Evolutionary conservation across 2,329 filamentous ascomycete species (phyloP).

Genomic region (Parastagonospora avenae): DNA sequence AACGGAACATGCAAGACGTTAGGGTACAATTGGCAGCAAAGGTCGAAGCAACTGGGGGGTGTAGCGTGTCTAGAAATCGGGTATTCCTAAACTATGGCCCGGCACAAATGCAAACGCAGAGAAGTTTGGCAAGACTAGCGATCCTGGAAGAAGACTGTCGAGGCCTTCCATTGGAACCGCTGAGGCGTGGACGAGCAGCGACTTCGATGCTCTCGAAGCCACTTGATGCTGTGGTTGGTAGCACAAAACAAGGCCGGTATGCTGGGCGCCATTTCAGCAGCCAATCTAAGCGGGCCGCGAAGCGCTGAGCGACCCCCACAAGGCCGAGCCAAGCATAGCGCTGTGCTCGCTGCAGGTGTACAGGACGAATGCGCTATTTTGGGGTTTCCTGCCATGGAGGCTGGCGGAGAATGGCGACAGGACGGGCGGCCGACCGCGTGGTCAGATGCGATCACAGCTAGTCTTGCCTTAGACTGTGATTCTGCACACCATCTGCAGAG

Average conservation of each 20-base stretch:
- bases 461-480: slow-evolving; percentile 37
- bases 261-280: slow-evolving; percentile 19
- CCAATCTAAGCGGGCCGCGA: slow-evolving; percentile 33
- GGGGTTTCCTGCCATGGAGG: slow-evolving; percentile 13
- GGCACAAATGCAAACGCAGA: slow-evolving; percentile 27
- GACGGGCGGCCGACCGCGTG: not conserved
- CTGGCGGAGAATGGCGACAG: slow-evolving; percentile 12
- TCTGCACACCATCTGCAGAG: slow-evolving; percentile 26
- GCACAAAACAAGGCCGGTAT: slow-evolving; percentile 24
- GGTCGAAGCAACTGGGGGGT: slow-evolving; percentile 3
- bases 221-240: slow-evolving; percentile 41
- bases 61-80: slow-evolving; percentile 23
- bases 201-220: slow-evolving; percentile 25
- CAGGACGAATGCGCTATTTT: slow-evolving; percentile 34
- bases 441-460: slow-evolving; percentile 10
- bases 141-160: slow-evolving; percentile 23
- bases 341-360: slow-evolving; percentile 26
- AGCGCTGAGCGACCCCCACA: slow-evolving; percentile 35
- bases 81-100: slow-evolving; percentile 21
- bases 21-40: slow-evolving; percentile 18
- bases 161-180: slow-evolving; percentile 34
- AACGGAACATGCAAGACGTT: slow-evolving; percentile 20
- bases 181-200: slow-evolving; percentile 33
- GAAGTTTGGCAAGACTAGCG: slow-evolving; percentile 21
- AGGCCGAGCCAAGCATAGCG: slow-evolving; percentile 21